These are phyloP conservation scores for Dichomitus squalens DNA, from an alignment of 1,284 basidiomycete species.

Conservation along the genomic window DNA sequence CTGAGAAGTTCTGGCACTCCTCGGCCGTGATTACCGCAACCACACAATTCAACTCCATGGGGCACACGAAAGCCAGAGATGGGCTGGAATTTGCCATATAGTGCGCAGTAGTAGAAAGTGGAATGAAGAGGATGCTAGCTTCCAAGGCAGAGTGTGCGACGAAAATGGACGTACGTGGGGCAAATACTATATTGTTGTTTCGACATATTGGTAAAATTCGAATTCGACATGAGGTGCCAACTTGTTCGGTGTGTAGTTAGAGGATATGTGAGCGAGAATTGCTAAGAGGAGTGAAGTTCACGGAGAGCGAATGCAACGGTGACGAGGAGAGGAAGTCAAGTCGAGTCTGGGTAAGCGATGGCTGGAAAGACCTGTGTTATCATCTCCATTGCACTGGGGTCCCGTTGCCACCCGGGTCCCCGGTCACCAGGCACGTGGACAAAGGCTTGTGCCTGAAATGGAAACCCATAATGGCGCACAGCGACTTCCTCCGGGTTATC, in stretches of 20 bases:
- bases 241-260: constrained; percentile 41
- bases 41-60: no score
- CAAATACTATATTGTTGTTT: constrained; percentile 86
- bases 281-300: neutral
- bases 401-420: neutral
- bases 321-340: constrained; percentile 7
- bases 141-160: neutral
- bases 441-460: neutral
- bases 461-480: neutral
- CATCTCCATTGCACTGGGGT: neutral
- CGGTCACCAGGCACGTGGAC: constrained; percentile 9
- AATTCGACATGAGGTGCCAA: constrained; percentile 82
- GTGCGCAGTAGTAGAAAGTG: no score
- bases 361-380: constrained; percentile 3
- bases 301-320: constrained; percentile 2
- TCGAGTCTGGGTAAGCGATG: constrained; percentile 2
- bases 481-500: no score
- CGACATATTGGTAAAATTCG: constrained; percentile 65
- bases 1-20: no score
- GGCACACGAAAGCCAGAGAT: no score
- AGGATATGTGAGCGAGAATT: neutral
- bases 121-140: neutral
- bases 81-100: no score
- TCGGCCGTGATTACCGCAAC: no score
- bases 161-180: constrained; percentile 68